Evolutionary conservation across 805 yeast species (phyloP), one percentile per base, ranked within the genome.

Genomic region (Limtongia smithiae): DNA sequence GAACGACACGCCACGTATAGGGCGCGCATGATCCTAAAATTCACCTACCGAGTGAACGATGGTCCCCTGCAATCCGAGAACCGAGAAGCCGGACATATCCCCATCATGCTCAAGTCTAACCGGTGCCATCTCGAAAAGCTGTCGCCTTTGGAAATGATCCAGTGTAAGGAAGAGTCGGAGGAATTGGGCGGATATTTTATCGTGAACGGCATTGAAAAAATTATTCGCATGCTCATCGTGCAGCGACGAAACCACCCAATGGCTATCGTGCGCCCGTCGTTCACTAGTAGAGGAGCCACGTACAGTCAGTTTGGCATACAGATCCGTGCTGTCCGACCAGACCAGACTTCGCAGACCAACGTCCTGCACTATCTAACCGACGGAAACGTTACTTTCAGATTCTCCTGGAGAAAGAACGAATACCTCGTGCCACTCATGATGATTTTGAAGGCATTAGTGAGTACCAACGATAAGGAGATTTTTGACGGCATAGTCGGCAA

Each of bases 181-280:
- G 98, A 93, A 66, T 72, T 89, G 54, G 98, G 98, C 57, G 98
- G 98, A 34, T 93, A 93, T 68, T 93, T 93, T 68, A 79, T 89
- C 60, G 90, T 91, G 54, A 91, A 91, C 66, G 98, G 98, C 75
- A 90, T 91, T 60, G 98, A 93, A 70, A 93, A 93, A 70, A 76
- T 93, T 62, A 81, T 93, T 62, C 86, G 98, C 72, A 88, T 93
- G 97, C 80, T 93, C 68, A 88, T 93, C 73, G 97, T 93, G 17
- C 98, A 91, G 71, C 83, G 97, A 68, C 80, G 98, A 70, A 93
- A 93, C 68, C 97, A 90, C 66, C 95, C 97, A 21, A 88, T 93
- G 96, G 97, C 97, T 11, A 81, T 93, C 62, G 83, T 89, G 51
- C 87, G 98, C 72, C 94, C 96, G 30, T 85, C 95, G 9, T 93